Evolutionary conservation across 164 flowering plant species (phyloP), one percentile per base, ranked within the genome.

Genomic region (Nymphaea colorata): DNA sequence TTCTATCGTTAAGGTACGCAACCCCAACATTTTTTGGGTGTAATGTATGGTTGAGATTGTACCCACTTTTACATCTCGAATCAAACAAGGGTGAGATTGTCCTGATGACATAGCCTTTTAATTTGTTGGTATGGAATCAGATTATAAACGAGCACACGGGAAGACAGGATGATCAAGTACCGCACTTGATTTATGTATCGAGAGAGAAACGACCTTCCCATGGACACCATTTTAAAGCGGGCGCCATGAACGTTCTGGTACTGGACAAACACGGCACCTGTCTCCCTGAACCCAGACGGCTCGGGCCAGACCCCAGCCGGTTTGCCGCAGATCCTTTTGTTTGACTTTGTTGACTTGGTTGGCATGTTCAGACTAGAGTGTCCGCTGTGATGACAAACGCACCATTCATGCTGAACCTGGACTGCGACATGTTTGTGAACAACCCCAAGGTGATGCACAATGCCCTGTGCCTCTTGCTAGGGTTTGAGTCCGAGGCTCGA

Each of bases 371-470:
- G 88, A 77, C 80, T 0, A 79, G 91, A 70, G 86, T 85, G 4
- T 89, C 95, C 0, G 90, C 87, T 41, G 75, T 84, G 71, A 82
- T 89, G 83, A 85, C 91, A 4, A 89, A 89, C 73, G 84, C 95
- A 0, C 89, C 92, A 0, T 76, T 77, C 72, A 85, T 84, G 79
- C 75, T 89, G 6, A 89, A 89, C 67, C 83, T 87, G 18, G 92
- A 89, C 70, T 89, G 95, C 44, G 92, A 89, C 71, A 85, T 87
- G 92, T 82, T 65, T 44, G 82, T 43, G 4, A 87, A 87, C 72
- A 81, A 87, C 66, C 83, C 95, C 10, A 71, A 77, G 61, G 63
- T 80, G n/a, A 66, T 81, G 57, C 74, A 71, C 16, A 81, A 82
- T 12, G 85, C 92, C 14, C 79, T 89, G 85, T 87, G 89, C 66